phyloP scores from a whole-genome alignment of 2,329 filamentous ascomycete genomes.

The Penicillium sp. region DNA sequence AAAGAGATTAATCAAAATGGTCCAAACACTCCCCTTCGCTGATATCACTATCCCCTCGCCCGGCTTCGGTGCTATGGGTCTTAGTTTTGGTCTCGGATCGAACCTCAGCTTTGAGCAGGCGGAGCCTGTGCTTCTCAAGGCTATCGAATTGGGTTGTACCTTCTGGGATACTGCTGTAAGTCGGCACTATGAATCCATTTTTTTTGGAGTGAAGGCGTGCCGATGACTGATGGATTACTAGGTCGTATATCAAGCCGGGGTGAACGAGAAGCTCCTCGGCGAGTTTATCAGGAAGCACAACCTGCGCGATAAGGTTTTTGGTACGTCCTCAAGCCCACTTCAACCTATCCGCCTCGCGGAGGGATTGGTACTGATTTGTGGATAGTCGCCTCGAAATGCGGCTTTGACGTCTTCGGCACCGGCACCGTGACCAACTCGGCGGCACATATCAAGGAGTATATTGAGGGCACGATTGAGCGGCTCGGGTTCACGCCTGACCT shows the following conservation, averaged over 20 bases:
- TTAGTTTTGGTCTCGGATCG: conserved; percentile 50
- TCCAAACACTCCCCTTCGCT: conserved; percentile 48
- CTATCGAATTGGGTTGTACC: conserved; percentile 53
- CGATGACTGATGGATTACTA: conserved; percentile 19
- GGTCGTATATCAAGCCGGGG: conserved; percentile 53
- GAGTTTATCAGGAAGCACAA: conserved; percentile 59
- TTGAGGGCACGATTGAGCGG: conserved; percentile 56
- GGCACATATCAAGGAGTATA: conserved; percentile 54
- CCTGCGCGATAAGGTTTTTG: conserved; percentile 50
- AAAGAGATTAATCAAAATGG: conserved; percentile 34
- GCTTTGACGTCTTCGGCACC: conserved; percentile 45
- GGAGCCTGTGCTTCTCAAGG: conserved; percentile 56
- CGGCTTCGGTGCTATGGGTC: conserved; percentile 58
- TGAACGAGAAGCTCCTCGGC: conserved; percentile 57
- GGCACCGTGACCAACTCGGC: conserved; percentile 51
- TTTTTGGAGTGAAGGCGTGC: neutral
- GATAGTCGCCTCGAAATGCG: conserved; percentile 56
- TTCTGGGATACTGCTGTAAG: conserved; percentile 55
- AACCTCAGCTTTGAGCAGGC: conserved; percentile 52
- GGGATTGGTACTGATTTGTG: neutral
- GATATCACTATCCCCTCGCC: conserved; percentile 47
- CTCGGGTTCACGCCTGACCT: conserved; percentile 55
- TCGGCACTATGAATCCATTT: neutral
- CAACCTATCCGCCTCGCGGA: neutral
- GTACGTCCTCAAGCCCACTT: neutral